Base-by-base conservation (phyloP, 140 eudicot genomes). In the Senecio squalidus region DNA sequence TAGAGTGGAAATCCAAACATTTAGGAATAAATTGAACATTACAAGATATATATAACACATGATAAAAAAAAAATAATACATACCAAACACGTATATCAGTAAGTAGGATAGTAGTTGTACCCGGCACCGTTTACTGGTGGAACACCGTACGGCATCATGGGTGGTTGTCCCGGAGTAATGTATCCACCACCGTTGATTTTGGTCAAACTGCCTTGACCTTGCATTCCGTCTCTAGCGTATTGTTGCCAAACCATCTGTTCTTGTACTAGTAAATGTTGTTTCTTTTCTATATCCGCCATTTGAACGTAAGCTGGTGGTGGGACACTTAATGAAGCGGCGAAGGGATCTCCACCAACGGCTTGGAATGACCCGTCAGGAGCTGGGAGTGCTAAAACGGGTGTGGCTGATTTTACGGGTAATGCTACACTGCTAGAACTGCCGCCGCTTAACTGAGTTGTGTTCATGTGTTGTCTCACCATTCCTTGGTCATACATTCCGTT, bases 211-310 rank as follows among this genome's bases (percentile, higher is more conserved):
- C 68, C 43, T 72, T 80, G 93, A 29, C 93, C 93, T 52, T 75
- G 95, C 93, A 86, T 86, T 18, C 95, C 95, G 14, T 80, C 73
- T 33, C 61, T 55, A 13, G 79, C 81, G 68, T 87, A 87, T 55
- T 87, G 94, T 33, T 87, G 89, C 96, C 96, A 87, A n/a, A 87
- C 76, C 76, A 69, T 23, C 67, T 87, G 94, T 53, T 87, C 96
- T 64, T 87, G 94, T 63, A 73, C 68, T 7, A 87, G 75, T 41
- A 87, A 73, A n/a, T 84, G 89, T 52, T 83, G 94, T 58, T 87
- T 83, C 72, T 75, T 83, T 52, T 87, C 94, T 53, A 83, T 76
- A 39, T 87, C 89, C 0, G 89, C 89, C 82, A 87, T 87, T 66
- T 83, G 94, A 13, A 87, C 94, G 50, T 83, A 87, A 2, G 94